phyloP scores from a whole-genome alignment of 2,329 filamentous ascomycete genomes.

The Ophiostoma montium region DNA sequence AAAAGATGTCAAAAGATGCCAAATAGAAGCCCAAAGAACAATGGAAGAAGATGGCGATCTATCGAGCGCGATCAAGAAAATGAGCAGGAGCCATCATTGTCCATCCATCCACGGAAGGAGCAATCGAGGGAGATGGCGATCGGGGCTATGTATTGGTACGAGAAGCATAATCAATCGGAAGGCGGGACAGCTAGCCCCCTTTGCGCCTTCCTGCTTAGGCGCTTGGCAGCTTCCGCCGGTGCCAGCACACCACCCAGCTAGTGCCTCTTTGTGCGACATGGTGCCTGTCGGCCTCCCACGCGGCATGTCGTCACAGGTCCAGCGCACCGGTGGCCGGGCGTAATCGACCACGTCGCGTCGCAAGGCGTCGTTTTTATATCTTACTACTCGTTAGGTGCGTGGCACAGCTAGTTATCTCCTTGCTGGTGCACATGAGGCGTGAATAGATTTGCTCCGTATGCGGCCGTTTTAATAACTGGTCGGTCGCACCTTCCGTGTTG shows the following conservation, averaged over 20 bases:
- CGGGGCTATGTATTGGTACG: too few species aligned
- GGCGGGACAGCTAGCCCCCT: too few species aligned
- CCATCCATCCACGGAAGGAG: too few species aligned
- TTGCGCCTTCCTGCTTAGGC: too few species aligned
- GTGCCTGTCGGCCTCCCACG: neutral
- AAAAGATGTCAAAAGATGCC: neutral
- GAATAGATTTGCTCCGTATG: neutral
- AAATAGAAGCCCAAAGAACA: neutral
- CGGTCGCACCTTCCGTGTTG: neutral
- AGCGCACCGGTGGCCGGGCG: neutral
- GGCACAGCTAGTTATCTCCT: neutral
- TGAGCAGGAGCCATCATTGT: too few species aligned
- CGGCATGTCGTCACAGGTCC: slow-evolving; percentile 8
- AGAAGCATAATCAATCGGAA: too few species aligned
- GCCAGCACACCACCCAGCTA: neutral
- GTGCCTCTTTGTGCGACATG: neutral
- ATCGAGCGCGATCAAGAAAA: too few species aligned
- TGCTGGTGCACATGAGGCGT: neutral
- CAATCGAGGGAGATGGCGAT: too few species aligned
- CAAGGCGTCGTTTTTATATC: too few species aligned
- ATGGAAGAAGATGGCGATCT: neutral
- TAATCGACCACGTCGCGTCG: too few species aligned
- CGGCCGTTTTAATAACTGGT: neutral
- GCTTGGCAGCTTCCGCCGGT: neutral
- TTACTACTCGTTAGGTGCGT: too few species aligned